A percentile compares a stretch with the other conserved stretches of the same genome.
Evolutionary conservation across 495 filamentous ascomycete species (phyloP).

Genomic region (Tetracladium marchalianum): DNA sequence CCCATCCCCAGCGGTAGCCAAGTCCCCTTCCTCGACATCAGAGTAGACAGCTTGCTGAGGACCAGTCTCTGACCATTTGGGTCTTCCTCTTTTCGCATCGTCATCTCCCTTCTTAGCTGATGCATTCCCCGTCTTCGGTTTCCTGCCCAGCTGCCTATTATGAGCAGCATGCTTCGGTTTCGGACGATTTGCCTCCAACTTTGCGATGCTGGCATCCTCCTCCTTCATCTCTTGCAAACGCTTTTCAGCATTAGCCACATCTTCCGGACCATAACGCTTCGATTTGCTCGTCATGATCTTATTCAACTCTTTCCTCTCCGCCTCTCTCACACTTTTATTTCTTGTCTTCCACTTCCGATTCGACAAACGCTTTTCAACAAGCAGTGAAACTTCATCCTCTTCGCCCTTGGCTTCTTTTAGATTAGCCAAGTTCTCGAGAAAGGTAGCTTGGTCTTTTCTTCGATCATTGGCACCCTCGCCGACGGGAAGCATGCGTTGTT

Average conservation of each 20-base stretch:
- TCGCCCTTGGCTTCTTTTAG: slow-evolving; percentile 45
- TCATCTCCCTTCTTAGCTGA: too few relatives aligned
- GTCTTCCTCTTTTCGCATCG: too few relatives aligned
- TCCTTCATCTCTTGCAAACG: slow-evolving; percentile 7
- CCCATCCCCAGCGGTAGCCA: not conserved
- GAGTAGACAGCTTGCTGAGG: too few relatives aligned
- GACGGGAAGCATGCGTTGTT: not conserved
- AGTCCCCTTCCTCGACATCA: not conserved
- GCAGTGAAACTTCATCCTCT: slow-evolving; percentile 41
- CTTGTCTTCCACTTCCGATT: slow-evolving; percentile 2
- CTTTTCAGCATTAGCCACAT: not conserved
- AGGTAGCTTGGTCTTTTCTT: slow-evolving; percentile 2
- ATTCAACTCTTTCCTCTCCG: not conserved
- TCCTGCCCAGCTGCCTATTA: not conserved
- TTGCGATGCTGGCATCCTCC: not conserved
- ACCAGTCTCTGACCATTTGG: too few relatives aligned
- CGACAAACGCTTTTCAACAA: slow-evolving; percentile 16
- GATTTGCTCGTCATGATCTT: not conserved
- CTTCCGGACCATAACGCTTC: not conserved
- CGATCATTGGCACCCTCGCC: not conserved
- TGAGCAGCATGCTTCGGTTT: not conserved
- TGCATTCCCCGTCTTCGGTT: not conserved
- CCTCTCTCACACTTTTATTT: not conserved
- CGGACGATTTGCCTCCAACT: not conserved
- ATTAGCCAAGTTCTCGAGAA: slow-evolving; percentile 29